These are phyloP conservation scores for Synchytrium microbalum DNA, from an alignment of 371 early-diverging fungal species.

Conservation along the genomic window DNA sequence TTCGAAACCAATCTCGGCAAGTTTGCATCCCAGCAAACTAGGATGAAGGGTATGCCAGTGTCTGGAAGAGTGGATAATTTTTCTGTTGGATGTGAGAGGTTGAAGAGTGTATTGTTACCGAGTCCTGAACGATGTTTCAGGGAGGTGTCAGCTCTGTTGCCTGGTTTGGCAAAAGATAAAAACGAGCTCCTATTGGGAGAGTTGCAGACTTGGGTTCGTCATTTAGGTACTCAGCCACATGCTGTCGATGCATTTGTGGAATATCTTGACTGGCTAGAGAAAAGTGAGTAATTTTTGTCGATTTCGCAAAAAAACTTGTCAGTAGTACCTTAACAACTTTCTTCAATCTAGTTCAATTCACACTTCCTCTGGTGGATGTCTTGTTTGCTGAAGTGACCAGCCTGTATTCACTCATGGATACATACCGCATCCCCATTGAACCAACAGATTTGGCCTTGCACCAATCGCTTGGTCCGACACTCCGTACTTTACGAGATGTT, in stretches of 20 bases:
- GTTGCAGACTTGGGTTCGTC: constrained; percentile 43
- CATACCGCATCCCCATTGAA: constrained; percentile 38
- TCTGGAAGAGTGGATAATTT: constrained; percentile 33
- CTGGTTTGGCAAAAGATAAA: constrained; percentile 43
- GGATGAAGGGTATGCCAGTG: constrained; percentile 34
- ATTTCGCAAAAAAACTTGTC: neutral
- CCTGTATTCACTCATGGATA: constrained; percentile 38
- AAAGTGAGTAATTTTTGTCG: constrained; percentile 20
- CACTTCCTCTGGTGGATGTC: constrained; percentile 32
- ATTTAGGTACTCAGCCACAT: constrained; percentile 37
- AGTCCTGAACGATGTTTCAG: constrained; percentile 48
- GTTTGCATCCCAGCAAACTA: constrained; percentile 32
- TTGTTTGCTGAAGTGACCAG: constrained; percentile 37
- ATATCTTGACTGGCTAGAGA: constrained; percentile 49
- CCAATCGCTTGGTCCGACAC: constrained; percentile 46
- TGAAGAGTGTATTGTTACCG: constrained; percentile 42
- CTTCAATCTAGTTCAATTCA: constrained; percentile 25
- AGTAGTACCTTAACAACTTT: neutral
- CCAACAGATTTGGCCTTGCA: constrained; percentile 49
- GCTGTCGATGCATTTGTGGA: constrained; percentile 50
- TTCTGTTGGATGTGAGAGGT: constrained; percentile 35
- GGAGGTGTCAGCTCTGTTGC: constrained; percentile 41
- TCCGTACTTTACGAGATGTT: constrained; percentile 41
- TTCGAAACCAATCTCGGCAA: constrained; percentile 35
- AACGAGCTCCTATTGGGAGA: constrained; percentile 45